Evolutionary conservation across 2,329 filamentous ascomycete genomes (phyloP), one percentile per base, ranked within the genome.

Genomic region (Nemania sp.): DNA sequence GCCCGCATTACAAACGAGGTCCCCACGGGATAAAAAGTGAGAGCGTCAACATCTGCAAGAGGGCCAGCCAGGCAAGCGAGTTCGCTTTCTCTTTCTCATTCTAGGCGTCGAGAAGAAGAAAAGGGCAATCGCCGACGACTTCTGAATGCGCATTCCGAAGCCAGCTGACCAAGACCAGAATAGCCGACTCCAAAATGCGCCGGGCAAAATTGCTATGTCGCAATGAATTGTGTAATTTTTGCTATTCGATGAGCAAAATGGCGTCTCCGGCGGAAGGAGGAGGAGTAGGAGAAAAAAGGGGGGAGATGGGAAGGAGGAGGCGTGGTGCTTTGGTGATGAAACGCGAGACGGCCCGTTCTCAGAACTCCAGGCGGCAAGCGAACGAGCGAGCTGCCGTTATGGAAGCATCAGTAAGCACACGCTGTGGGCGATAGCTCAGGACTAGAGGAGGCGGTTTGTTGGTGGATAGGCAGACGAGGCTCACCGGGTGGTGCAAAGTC

Each of bases 301-400:
- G n/a, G n/a, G n/a, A n/a, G n/a, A 7, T 29, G 7, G 55, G 54
- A 25, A 39, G 48, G 35, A 29, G 47, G 51, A 45, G 34, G 60
- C 48, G 35, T 56, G 54, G 25, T 50, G 43, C 35, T 59, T 62
- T 50, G 34, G 51, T 51, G 55, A 51, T 62, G 60, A 59, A 62
- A 49, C 34, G 5, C 48, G 40, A 57, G n/a, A 50, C 37, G 15
- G 34, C 35, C 34, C 18, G n/a, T 25, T 17, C 25, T 7, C 3
- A 29, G 46, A 47, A 62, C 53, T 59, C 51, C 56, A 53, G 29
- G 29, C 60, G 56, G 56, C 52, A 62, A 62, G 60, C 56, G 60
- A 62, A 51, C 52, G 59, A 59, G 60, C 56, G 60, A 62, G 51
- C 46, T 49, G 52, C 17, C 18, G 47, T 7, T 37, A 47, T 42